phyloP scores from a whole-genome alignment of 2,329 filamentous ascomycete species.

The Colletotrichum sp. region DNA sequence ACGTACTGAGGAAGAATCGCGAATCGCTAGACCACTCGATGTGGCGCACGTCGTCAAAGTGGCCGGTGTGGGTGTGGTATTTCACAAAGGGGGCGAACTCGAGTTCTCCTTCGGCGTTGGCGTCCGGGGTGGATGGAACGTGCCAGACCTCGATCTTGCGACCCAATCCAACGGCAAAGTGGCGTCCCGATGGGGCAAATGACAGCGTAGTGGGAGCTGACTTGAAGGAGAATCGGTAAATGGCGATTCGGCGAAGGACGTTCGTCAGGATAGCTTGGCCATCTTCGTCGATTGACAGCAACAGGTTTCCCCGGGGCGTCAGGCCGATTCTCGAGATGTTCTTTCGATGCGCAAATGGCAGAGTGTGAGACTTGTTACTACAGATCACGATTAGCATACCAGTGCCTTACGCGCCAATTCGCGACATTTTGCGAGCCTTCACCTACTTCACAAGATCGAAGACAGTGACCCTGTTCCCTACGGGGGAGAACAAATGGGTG shows the following conservation, averaged over 20 bases:
- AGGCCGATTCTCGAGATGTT: conserved; percentile 91
- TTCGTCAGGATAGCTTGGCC: conserved; percentile 94
- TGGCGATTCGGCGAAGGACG: conserved; percentile 79
- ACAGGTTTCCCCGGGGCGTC: conserved; percentile 86
- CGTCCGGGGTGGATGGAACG: conserved; percentile 87
- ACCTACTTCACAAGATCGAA: conserved; percentile 94
- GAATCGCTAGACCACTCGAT: conserved; percentile 98
- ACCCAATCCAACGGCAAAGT: conserved; percentile 89
- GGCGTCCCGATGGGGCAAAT: conserved; percentile 88
- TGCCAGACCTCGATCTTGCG: conserved; percentile 95
- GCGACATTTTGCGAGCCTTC: not conserved
- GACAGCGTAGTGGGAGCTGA: conserved; percentile 80
- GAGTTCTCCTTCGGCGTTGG: conserved; percentile 78
- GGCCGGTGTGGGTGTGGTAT: conserved; percentile 83
- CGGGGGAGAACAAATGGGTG: conserved; percentile 91
- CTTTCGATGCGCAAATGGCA: conserved; percentile 90
- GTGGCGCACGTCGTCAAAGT: conserved; percentile 85
- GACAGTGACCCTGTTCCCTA: conserved; percentile 93
- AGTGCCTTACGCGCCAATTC: not conserved
- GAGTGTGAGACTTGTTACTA: conserved; percentile 86
- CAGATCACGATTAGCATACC: not conserved
- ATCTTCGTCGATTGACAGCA: conserved; percentile 93
- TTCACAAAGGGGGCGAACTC: conserved; percentile 95
- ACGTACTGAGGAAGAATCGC: conserved; percentile 89
- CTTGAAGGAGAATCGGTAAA: conserved; percentile 97